Base-by-base conservation (phyloP, 2,329 filamentous ascomycete genomes). In the Thermothelomyces thermophilus region DNA sequence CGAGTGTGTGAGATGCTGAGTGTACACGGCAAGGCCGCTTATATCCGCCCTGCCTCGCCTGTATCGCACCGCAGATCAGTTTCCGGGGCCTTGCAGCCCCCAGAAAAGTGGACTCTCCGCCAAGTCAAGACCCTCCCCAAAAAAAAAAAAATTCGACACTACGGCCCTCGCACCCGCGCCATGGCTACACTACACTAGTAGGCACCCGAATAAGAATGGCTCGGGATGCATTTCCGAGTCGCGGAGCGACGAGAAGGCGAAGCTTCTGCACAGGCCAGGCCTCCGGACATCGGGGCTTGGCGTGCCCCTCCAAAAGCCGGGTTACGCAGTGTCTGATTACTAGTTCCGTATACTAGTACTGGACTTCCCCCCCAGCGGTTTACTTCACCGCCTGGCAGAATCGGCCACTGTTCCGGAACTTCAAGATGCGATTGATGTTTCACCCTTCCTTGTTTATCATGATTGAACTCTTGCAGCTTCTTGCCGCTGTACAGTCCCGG, bases 351-450 rank as follows among this genome's bases (percentile, higher is more conserved):
- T n/a, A n/a, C 9, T 39, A 11, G n/a, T 5, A 34, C 10, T 34
- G 33, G 33, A 16, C 24, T 8, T 8, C 16, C 2, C 8, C 13
- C 10, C 10, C 36, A 39, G 36, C 19, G n/a, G 36, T 5, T 17
- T 1, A 7, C 8, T 35, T 52, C 43, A 54, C 56, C 54, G 57
- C 55, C 52, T 50, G 56, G 58, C 55, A 60, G 56, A 55, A 57
- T 49, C 33, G 33, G 33, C 13, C 33, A 14, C 16, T 16, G 8
- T 14, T 16, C 13, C 13, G 33, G 33, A 9, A n/a, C n/a, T n/a
- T n/a, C n/a, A n/a, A n/a, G n/a, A n/a, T n/a, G n/a, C n/a, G n/a
- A n/a, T n/a, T n/a, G n/a, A n/a, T n/a, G n/a, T n/a, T n/a, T n/a
- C n/a, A n/a, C n/a, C n/a, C n/a, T n/a, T n/a, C n/a, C n/a, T n/a